Conservation (phyloP, 129 eudicot genomes). For the Calendula officinalis region DNA sequence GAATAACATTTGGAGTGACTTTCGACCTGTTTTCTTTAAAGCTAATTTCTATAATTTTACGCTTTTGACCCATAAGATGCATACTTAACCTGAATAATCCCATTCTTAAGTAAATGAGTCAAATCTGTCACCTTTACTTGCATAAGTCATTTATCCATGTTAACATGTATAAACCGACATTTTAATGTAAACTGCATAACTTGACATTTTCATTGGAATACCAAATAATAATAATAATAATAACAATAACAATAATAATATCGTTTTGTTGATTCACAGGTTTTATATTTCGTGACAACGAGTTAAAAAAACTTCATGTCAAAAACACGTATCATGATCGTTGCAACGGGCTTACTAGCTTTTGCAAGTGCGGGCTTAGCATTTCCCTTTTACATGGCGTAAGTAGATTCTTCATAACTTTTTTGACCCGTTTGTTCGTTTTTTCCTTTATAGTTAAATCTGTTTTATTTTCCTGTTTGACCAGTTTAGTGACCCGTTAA, state of each 20-base stretch:
- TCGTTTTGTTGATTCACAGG: conserved; percentile 26
- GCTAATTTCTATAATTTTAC: too few relatives aligned
- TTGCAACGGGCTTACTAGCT: conserved; percentile 75
- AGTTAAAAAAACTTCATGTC: conserved; percentile 50
- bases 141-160: neutral
- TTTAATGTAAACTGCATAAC: neutral
- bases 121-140: neutral
- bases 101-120: too few relatives aligned
- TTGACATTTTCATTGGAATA: neutral
- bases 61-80: too few relatives aligned
- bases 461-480: too few relatives aligned
- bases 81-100: too few relatives aligned
- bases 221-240: neutral
- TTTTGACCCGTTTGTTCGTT: neutral
- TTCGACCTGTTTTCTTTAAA: too few relatives aligned
- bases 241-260: neutral
- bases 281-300: conserved; percentile 1
- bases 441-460: too few relatives aligned
- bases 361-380: conserved; percentile 89
- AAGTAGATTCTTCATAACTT: conserved; percentile 27
- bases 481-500: neutral
- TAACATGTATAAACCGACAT: neutral
- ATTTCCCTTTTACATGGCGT: conserved; percentile 98
- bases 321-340: conserved; percentile 66
- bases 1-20: too few relatives aligned